Percentiles rank a stretch among this genome's conserved stretches.
Evolutionary conservation across 345 rosid species (phyloP).

Genomic region (Triadica sebifera): DNA sequence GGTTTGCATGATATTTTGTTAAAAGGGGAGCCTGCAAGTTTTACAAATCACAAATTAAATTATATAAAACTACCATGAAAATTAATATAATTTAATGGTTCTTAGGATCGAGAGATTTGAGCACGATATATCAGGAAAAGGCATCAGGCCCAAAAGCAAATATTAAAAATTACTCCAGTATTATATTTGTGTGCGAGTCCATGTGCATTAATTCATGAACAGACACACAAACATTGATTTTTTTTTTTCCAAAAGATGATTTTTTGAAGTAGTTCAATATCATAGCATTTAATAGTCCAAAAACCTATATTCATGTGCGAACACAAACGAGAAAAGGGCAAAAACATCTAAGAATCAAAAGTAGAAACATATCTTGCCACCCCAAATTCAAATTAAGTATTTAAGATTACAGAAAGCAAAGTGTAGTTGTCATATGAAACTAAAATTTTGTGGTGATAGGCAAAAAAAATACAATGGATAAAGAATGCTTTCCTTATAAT

Average conservation of each 20-base stretch:
- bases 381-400: neutral
- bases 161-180: neutral
- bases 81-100: neutral
- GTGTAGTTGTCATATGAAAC: neutral
- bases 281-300: neutral
- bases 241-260: neutral
- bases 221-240: neutral
- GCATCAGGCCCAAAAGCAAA: neutral
- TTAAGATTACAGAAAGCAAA: neutral
- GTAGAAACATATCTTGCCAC: neutral
- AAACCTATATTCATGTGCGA: neutral
- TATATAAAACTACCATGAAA: neutral
- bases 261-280: neutral
- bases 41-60: conserved; percentile 13
- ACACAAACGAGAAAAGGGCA: neutral
- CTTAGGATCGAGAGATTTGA: neutral
- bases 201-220: neutral
- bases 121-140: neutral
- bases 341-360: neutral
- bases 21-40: conserved; percentile 74
- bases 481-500: too few relatives aligned
- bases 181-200: neutral
- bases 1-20: conserved; percentile 75
- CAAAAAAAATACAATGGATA: too few relatives aligned
- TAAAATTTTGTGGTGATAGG: too few relatives aligned